Evolutionary conservation across 192 early-diverging fungal species (phyloP).

Genomic region (Martensiomyces pterosporus): DNA sequence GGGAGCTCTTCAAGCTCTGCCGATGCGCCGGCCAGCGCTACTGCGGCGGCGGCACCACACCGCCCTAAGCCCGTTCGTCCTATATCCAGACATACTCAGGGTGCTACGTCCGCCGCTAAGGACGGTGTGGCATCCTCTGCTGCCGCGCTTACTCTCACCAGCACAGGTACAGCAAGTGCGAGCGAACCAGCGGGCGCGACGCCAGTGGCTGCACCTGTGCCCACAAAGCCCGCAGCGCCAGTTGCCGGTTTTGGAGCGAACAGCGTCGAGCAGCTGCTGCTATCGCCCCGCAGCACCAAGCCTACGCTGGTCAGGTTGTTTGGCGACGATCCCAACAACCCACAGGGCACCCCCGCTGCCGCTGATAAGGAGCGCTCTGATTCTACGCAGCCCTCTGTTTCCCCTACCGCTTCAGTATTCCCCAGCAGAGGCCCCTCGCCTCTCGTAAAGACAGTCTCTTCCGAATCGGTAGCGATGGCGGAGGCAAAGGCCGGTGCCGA

Average conservation of each 20-base stretch:
- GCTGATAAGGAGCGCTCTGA: conserved; percentile 15
- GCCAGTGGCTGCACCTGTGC: not conserved
- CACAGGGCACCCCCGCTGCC: not conserved
- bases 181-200: not conserved
- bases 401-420: conserved; percentile 13
- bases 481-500: no score
- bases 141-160: conserved; percentile 5
- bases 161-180: no score
- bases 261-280: conserved; percentile 27
- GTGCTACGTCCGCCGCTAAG: conserved; percentile 11
- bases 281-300: conserved; percentile 26
- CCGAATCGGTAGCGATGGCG: no score
- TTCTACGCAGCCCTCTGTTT: conserved; percentile 30
- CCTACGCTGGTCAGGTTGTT: conserved; percentile 20
- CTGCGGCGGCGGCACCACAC: conserved; percentile 2
- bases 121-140: conserved; percentile 13
- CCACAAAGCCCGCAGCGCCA: no score
- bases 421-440: conserved; percentile 27
- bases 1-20: no score
- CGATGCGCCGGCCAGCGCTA: not conserved
- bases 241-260: no score
- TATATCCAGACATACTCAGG: conserved; percentile 17
- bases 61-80: conserved; percentile 38
- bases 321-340: conserved; percentile 10
- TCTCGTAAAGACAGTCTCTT: not conserved